Base-by-base conservation (phyloP, 2,329 filamentous ascomycete species). In the Sphaerulina vaccinii region DNA sequence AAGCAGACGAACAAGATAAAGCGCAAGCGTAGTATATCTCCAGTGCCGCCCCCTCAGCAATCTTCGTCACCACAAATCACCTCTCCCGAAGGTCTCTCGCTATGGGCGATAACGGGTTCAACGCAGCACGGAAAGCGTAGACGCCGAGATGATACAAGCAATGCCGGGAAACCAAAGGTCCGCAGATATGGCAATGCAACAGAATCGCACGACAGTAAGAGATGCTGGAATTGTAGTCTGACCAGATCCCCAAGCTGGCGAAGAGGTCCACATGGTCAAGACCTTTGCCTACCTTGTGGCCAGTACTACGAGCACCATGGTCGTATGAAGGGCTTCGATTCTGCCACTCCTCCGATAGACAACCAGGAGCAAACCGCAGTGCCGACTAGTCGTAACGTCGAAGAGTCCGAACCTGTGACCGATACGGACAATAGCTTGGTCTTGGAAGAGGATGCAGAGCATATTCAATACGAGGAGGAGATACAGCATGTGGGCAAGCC, bases 271-370 rank as follows among this genome's bases (percentile, higher is more conserved):
- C 55, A 65, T 24, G 63, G 62, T n/a, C 56, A 56, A 33, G 52
- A 58, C 36, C 38, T 67, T n/a, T 68, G 65, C 51, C 61, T 58
- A 46, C 55, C 62, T 8, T 68, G 65, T 49, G 62, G 62, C 15
- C 63, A 60, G 44, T 68, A 67, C 48, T 62, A 56, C 33, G 60
- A 62, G 38, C 56, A 55, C 15, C 63, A 66, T 47, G 62, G 61
- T n/a, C 54, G 62, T 21, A 57, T 65, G 59, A 62, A 60, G 51
- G 58, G 60, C 18, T 53, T 62, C 18, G 56, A 61, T 44, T 58
- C 57, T 10, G 50, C 56, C 1, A 62, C 61, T 5, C 56, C 59
- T 16, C 45, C 54, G n/a, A 32, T 35, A 13, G 49, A 49, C 11
- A 33, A 48, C 3, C n/a, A 36, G 23, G 13, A 21, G 11, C 15